Conservation (phyloP, 805 yeast genomes). For the Saccharomycopsis sp. region DNA sequence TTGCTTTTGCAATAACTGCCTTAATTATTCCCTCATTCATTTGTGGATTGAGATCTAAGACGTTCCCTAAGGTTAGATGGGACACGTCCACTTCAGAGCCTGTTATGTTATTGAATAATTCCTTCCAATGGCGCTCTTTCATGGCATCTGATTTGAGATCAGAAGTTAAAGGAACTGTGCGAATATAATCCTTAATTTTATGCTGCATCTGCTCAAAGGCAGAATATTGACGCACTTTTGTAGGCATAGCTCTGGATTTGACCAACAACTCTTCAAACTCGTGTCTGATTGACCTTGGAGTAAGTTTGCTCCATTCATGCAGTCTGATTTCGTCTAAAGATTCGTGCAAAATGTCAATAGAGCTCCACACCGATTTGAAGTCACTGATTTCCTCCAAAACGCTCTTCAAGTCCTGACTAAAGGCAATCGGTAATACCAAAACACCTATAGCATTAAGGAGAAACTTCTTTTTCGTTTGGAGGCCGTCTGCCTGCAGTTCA, state of each 20-base stretch:
- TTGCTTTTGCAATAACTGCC: conserved; percentile 53
- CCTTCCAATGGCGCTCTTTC: conserved; percentile 61
- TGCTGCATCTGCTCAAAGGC: conserved; percentile 58
- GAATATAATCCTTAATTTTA: conserved; percentile 35
- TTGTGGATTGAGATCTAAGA: conserved; percentile 50
- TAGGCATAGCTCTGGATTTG: conserved; percentile 46
- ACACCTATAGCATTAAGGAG: conserved; percentile 31
- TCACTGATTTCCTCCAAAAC: conserved; percentile 46
- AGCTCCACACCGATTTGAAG: conserved; percentile 55
- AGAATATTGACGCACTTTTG: conserved; percentile 54
- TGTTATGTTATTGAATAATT: conserved; percentile 34
- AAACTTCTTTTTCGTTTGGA: conserved; percentile 20
- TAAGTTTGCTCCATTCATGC: conserved; percentile 43
- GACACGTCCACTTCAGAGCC: conserved; percentile 22
- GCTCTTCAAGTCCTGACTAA: conserved; percentile 27
- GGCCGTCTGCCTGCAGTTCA: conserved; percentile 22
- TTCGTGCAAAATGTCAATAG: conserved; percentile 46
- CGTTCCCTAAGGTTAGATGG: conserved; percentile 45
- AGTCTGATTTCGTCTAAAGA: conserved; percentile 37
- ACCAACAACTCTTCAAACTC: conserved; percentile 45
- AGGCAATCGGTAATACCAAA: conserved; percentile 30
- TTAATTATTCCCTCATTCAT: conserved; percentile 41
- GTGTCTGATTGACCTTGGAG: conserved; percentile 38
- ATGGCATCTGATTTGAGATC: conserved; percentile 52
- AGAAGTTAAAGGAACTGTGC: conserved; percentile 33